Evolutionary conservation across 2,329 filamentous ascomycete genomes (phyloP).

Genomic region (Neophaeococcomyces aloes): DNA sequence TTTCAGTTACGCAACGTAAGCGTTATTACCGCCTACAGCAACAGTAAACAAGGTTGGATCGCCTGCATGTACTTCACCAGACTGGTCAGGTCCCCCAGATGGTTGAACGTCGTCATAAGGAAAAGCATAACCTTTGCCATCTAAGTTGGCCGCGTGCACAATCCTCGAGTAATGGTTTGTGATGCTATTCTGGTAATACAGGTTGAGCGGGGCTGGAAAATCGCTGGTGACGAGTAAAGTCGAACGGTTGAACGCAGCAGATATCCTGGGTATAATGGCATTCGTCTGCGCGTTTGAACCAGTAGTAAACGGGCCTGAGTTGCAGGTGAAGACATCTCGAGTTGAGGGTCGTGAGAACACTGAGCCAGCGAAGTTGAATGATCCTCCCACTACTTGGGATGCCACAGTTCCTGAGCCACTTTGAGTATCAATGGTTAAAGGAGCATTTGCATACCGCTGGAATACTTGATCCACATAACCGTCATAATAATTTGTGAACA

Average conservation of each 20-base stretch:
- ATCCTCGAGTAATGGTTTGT: slow-evolving; percentile 61
- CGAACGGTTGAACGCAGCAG: slow-evolving; percentile 64
- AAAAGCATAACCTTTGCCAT: slow-evolving; percentile 57
- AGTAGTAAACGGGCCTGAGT: slow-evolving; percentile 48
- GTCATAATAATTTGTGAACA: slow-evolving; percentile 44
- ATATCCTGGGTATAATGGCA: slow-evolving; percentile 61
- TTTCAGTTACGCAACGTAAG: not conserved
- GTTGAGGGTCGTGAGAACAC: slow-evolving; percentile 49
- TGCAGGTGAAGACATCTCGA: slow-evolving; percentile 57
- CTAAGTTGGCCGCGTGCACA: slow-evolving; percentile 50
- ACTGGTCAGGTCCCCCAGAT: slow-evolving; percentile 46
- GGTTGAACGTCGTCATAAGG: slow-evolving; percentile 60
- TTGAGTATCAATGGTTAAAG: slow-evolving; percentile 55
- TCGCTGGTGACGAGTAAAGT: slow-evolving; percentile 44
- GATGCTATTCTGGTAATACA: slow-evolving; percentile 44
- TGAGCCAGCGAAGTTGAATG: slow-evolving; percentile 36
- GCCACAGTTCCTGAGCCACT: slow-evolving; percentile 44
- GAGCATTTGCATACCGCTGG: slow-evolving; percentile 34
- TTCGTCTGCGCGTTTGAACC: slow-evolving; percentile 39
- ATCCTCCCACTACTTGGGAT: slow-evolving; percentile 31
- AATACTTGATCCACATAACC: slow-evolving; percentile 44
- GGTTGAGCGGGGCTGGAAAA: slow-evolving; percentile 43
- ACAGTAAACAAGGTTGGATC: slow-evolving; percentile 48
- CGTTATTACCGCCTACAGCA: slow-evolving; percentile 40
- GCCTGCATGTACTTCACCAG: slow-evolving; percentile 50